These are phyloP conservation scores for Fusarium stilboides DNA, from an alignment of 2,329 filamentous ascomycete species.

Conservation along the genomic window DNA sequence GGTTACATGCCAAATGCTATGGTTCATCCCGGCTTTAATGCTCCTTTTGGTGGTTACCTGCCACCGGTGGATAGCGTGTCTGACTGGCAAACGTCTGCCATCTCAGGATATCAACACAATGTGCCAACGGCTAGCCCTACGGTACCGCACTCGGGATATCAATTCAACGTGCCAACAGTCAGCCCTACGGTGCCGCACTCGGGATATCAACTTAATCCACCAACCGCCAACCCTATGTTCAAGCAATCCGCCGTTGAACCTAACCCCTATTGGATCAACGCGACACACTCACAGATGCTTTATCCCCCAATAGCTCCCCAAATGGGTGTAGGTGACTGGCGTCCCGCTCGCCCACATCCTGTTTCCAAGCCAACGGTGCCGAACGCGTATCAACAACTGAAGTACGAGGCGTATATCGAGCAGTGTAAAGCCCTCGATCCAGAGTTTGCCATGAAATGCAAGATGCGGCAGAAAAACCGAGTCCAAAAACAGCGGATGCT, in stretches of 20 bases:
- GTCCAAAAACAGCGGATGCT: slow-evolving; percentile 47
- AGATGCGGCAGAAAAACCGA: slow-evolving; percentile 60
- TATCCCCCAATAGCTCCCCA: slow-evolving; percentile 14
- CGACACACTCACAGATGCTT: slow-evolving; percentile 6
- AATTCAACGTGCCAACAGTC: background rate
- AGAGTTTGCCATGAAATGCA: slow-evolving; percentile 64
- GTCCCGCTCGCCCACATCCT: slow-evolving; percentile 28
- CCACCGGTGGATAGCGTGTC: slow-evolving; percentile 1
- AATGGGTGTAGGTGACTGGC: background rate
- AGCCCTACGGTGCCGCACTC: background rate
- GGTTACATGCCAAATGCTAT: background rate
- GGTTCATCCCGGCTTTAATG: background rate
- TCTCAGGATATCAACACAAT: background rate
- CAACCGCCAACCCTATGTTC: slow-evolving; percentile 6
- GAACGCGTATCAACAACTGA: slow-evolving; percentile 60
- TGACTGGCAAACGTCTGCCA: background rate
- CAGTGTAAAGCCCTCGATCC: slow-evolving; percentile 65
- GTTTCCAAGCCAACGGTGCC: slow-evolving; percentile 60
- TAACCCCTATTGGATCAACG: background rate
- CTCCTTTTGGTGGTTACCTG: slow-evolving; percentile 3
- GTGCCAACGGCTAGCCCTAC: background rate
- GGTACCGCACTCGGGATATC: background rate
- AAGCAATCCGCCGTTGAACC: slow-evolving; percentile 14
- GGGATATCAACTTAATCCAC: slow-evolving; percentile 8
- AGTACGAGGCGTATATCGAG: slow-evolving; percentile 65